Conservation (phyloP, 805 yeast species). For the Diddensiella caesifluorescens region DNA sequence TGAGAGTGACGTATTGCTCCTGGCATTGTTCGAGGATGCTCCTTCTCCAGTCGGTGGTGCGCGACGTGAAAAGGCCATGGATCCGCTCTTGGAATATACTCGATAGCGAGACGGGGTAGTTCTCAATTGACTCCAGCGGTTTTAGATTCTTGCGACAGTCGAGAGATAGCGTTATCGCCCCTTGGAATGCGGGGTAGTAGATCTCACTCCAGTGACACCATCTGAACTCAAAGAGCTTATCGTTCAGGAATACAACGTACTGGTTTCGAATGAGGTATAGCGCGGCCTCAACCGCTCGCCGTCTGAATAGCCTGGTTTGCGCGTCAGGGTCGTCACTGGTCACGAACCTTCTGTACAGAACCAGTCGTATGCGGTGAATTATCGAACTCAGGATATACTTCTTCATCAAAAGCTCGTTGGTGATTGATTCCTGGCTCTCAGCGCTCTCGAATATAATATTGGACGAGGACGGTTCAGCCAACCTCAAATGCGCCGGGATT, state of each 20-base stretch:
- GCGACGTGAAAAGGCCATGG: neutral
- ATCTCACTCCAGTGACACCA: conserved; percentile 9
- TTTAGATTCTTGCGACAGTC: neutral
- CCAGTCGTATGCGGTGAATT: conserved; percentile 13
- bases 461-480: too few relatives aligned
- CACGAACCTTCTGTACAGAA: conserved; percentile 12
- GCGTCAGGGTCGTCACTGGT: neutral
- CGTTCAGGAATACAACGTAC: conserved; percentile 2
- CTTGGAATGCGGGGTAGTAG: conserved; percentile 7
- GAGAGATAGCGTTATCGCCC: conserved; percentile 3
- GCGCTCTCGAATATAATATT: too few relatives aligned
- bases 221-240: conserved; percentile 2
- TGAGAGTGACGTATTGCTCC: neutral
- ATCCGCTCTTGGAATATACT: neutral
- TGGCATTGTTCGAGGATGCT: neutral
- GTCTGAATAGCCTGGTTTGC: neutral
- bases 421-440: neutral
- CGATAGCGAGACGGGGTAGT: neutral
- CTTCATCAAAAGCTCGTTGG: conserved; percentile 7
- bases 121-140: neutral
- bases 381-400: conserved; percentile 14
- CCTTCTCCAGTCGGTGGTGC: neutral
- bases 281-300: conserved; percentile 1
- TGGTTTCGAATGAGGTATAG: conserved; percentile 1
- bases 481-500: neutral